These are phyloP conservation scores for Mycosphaerella arachidis DNA, from an alignment of 2,329 filamentous ascomycete genomes.

Conservation along the genomic window DNA sequence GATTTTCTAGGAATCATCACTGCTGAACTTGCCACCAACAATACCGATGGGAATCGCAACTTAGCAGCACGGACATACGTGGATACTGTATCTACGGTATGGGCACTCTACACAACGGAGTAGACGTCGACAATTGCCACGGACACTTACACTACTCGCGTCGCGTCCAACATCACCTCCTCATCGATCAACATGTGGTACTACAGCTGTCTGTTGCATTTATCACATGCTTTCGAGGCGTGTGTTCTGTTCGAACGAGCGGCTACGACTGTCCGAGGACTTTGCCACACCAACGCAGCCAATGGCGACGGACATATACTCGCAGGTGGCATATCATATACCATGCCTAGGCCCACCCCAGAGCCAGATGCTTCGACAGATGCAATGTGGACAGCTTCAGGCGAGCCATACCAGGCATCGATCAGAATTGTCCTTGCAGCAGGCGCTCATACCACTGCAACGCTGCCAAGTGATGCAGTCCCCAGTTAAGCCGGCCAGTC, in stretches of 20 bases:
- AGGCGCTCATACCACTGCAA: neutral
- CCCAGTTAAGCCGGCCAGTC: neutral
- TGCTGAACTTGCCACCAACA: neutral
- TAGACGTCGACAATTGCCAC: too few relatives aligned
- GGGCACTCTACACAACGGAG: too few relatives aligned
- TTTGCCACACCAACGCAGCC: conserved; percentile 7
- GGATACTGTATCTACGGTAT: neutral
- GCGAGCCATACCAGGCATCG: neutral
- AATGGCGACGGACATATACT: neutral
- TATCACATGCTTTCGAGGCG: neutral
- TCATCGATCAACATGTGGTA: conserved; percentile 3
- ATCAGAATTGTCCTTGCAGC: neutral
- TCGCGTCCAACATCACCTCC: conserved; percentile 3
- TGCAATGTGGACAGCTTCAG: neutral
- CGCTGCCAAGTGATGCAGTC: neutral
- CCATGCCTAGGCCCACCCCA: neutral
- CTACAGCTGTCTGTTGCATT: neutral
- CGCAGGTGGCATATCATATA: neutral
- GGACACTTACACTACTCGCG: neutral
- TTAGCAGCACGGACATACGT: conserved; percentile 4
- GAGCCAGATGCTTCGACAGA: neutral
- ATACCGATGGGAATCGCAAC: conserved; percentile 2
- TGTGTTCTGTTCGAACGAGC: neutral
- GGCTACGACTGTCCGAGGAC: conserved; percentile 4
- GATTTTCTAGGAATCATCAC: neutral